Base-by-base conservation (phyloP, 108 stramenopile species). In the Stephanodiscus minutulus region DNA sequence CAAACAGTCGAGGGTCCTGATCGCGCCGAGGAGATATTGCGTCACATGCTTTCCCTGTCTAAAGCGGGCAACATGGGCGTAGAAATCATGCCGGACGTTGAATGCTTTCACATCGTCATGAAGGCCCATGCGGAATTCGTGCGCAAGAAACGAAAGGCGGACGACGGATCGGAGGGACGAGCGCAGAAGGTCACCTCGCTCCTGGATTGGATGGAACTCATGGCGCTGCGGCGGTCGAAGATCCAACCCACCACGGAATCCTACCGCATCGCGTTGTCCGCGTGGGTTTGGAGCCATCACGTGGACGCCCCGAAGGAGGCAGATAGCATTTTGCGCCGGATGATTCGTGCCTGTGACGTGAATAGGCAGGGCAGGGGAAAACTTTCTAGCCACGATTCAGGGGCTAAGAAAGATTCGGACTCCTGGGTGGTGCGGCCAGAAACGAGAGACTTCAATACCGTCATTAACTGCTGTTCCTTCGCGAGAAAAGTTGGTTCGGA, bases 231-330 rank as follows among this genome's bases (percentile, higher is more conserved):
- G 47, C 68, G 64, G 12, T 65, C 61, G 17, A 77, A 77, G 35
- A 69, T 77, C 44, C 68, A 62, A 52, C 76, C 76, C 20, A 77
- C 63, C 25, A 57, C 72, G 44, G 72, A 73, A 47, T 57, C 72
- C 18, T 73, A 73, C 31, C 61, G 72, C 20, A 66, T 77, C 54
- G 76, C 76, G 4, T 25, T 77, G 28, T 66, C 66, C 0, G 76
- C 76, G 24, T 77, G 76, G 76, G 76, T 61, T n/a, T 77, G 76
- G 76, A 77, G 76, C 60, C 64, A 64, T 66, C 68, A 77, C 66
- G 64, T 77, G 8, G 48, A 66, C 61, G 76, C 76, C 22, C 76
- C 76, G 0, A 77, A 61, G 33, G 69, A 77, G 35, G 69, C 58
- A 8, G 76, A 77, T 28, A 44, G 58, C 17, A 77, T 77, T 21